phyloP scores from a whole-genome alignment of 2,329 filamentous ascomycete genomes.

The Rutstroemia sp. region DNA sequence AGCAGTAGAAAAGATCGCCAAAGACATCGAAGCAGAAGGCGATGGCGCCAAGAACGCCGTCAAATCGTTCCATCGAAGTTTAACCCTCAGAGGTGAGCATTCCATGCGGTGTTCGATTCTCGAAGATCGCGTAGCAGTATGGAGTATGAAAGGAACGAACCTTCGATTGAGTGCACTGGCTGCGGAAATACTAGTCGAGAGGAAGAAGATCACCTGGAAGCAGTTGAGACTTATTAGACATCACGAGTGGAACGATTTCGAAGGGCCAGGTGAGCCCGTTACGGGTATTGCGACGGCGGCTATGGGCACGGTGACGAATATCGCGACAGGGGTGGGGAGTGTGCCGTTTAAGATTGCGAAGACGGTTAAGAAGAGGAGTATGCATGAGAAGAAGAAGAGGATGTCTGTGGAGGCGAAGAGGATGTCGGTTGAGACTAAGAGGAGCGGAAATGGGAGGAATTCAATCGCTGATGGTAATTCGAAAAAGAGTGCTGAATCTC shows the following conservation, averaged over 20 bases:
- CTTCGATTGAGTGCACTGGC: constrained; percentile 56
- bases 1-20: constrained; percentile 52
- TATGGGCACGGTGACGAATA: constrained; percentile 48
- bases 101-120: constrained; percentile 61
- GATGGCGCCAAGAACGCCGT: constrained; percentile 67
- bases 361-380: constrained; percentile 46
- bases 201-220: constrained; percentile 55
- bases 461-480: constrained; percentile 2
- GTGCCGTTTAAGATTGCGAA: constrained; percentile 56
- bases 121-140: constrained; percentile 54
- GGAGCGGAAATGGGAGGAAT: constrained; percentile 7
- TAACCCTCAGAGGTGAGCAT: constrained; percentile 43
- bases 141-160: constrained; percentile 55
- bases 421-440: constrained; percentile 15
- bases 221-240: constrained; percentile 57
- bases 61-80: constrained; percentile 53
- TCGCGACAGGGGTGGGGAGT: constrained; percentile 55
- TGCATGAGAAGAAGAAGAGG: constrained; percentile 38
- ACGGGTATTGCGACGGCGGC: constrained; percentile 58
- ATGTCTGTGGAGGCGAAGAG: constrained; percentile 18
- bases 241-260: constrained; percentile 70
- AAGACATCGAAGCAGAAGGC: constrained; percentile 52
- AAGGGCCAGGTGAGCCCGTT: constrained; percentile 66
- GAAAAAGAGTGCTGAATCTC: not conserved
- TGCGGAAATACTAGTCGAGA: constrained; percentile 55